A percentile compares a stretch with the other conserved stretches of the same genome.
Conservation (phyloP, 129 eudicot species). For the Helianthus tuberosus region DNA sequence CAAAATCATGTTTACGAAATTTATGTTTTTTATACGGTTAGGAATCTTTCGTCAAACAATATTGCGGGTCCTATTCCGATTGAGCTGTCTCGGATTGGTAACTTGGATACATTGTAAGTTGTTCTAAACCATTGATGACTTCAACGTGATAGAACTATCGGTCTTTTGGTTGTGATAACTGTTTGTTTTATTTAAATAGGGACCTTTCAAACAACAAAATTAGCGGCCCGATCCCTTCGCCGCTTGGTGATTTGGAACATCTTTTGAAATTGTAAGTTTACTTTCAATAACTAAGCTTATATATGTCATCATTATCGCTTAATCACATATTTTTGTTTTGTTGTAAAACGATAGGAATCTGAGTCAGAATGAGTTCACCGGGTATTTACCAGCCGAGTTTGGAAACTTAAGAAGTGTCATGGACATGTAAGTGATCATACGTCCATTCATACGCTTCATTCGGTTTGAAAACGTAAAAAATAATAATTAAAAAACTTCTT, state of each 20-base stretch:
- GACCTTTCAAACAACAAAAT: constrained; percentile 86
- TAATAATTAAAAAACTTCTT: background rate
- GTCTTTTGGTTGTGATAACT: background rate
- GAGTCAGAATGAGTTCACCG: constrained; percentile 68
- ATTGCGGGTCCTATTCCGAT: constrained; percentile 86
- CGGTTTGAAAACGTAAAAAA: background rate
- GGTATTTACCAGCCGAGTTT: constrained; percentile 85
- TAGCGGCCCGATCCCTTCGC: constrained; percentile 82
- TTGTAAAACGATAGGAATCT: constrained; percentile 53
- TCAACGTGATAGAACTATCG: background rate
- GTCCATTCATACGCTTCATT: background rate
- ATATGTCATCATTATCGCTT: background rate
- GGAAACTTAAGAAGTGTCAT: constrained; percentile 88
- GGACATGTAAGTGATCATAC: constrained; percentile 68
- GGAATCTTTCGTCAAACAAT: constrained; percentile 90
- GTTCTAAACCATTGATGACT: background rate
- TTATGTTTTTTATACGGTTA: constrained; percentile 19
- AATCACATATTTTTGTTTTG: background rate
- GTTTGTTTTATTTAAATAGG: constrained; percentile 34
- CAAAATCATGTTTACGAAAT: background rate
- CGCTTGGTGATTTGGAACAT: constrained; percentile 98
- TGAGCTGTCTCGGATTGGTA: constrained; percentile 90
- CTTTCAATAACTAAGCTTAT: background rate
- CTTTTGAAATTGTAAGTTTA: constrained; percentile 80
- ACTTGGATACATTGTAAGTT: constrained; percentile 92